Base-by-base conservation (phyloP, 306 rosid genomes). In the Acacia acuminata region DNA sequence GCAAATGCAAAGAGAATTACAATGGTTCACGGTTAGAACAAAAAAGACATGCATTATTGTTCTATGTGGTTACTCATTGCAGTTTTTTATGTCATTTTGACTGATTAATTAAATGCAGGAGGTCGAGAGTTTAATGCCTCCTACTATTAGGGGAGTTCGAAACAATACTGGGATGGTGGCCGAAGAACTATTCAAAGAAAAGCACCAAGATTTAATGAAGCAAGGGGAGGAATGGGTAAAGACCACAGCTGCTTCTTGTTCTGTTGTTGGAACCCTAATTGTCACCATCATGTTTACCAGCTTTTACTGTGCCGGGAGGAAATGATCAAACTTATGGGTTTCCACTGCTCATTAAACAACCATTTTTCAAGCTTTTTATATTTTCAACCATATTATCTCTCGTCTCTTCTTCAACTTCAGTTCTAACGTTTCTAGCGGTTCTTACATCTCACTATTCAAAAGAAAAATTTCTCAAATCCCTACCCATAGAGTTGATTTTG, bases 1-100 rank as follows among this genome's bases (percentile, higher is more conserved):
- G 13, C 78, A 84, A 44, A 75, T 79, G 77, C 77, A 79, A 42
- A 55, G 47, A 53, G 83, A 79, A 71, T 27, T 79, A 12, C 73
- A 60, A 8, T 72, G 83, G 83, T 80, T 71, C 8, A 72, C n/a
- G 73, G 17, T 12, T 13, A 47, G 51, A 43, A 8, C 10, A 47
- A 12, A 50, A 15, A 50, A 50, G 0, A 50, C n/a, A 5, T 50
- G 56, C n/a, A 15, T 16, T 16, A 50, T 15, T 3, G 3, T 50
- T 48, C 1, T 48, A 0, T 48, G 15, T 48, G 5, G n/a, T 16
- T 50, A 1, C 17, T 50, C 16, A 48, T 50, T 50, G 15, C 15
- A 45, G 4, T 45, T 45, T 10, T 45, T 10, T 13, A 47, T 47
- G 15, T 10, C 51, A 47, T 13, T 2, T 47, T 47, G 51, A 13